Evolutionary conservation across 306 rosid species (phyloP).

Genomic region (cucumber (Cucumis sativus)): DNA sequence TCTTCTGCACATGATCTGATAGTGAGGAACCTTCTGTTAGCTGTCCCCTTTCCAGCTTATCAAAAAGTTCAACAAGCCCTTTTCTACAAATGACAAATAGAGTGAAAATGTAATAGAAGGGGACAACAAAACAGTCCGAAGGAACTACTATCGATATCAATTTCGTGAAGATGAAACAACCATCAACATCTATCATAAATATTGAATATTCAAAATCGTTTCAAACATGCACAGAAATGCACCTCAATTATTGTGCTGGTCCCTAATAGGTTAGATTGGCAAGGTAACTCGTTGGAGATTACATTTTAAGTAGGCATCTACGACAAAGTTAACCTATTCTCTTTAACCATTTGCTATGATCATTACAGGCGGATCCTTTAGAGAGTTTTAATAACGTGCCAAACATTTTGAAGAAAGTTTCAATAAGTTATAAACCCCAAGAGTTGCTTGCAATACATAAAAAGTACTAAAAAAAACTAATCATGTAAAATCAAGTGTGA

Average conservation of each 20-base stretch:
- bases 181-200: neutral
- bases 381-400: neutral
- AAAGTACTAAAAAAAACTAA: neutral
- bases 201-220: neutral
- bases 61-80: slow-evolving; percentile 70
- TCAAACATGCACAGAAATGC: neutral
- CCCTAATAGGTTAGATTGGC: neutral
- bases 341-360: neutral
- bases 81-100: slow-evolving; percentile 36
- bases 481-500: neutral
- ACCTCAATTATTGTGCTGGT: too few species aligned
- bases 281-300: neutral
- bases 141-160: neutral
- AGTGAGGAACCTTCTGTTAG: slow-evolving; percentile 40
- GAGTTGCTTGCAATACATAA: neutral
- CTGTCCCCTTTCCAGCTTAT: slow-evolving; percentile 54
- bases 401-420: neutral
- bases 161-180: neutral
- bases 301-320: neutral
- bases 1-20: slow-evolving; percentile 43
- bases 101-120: slow-evolving; percentile 8
- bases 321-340: neutral
- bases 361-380: neutral
- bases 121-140: neutral
- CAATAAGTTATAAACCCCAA: neutral